Percentiles rank a stretch among this genome's conserved stretches.
Evolutionary conservation across 805 yeast species (phyloP).

Genomic region (Candida ovalis): DNA sequence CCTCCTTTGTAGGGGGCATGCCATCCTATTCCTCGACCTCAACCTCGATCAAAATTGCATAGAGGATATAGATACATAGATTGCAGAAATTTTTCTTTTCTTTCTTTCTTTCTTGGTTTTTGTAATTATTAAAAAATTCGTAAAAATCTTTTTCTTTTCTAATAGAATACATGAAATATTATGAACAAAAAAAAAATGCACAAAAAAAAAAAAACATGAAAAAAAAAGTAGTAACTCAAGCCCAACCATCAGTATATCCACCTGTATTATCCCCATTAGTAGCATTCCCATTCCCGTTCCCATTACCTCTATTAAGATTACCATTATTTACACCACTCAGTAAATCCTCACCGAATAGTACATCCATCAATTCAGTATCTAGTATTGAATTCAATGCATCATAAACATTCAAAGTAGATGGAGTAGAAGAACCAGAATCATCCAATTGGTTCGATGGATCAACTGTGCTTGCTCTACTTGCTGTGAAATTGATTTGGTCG

Average conservation of each 20-base stretch:
- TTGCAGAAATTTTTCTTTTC: no score
- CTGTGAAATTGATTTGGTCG: background rate
- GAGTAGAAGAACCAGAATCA: constrained; percentile 7
- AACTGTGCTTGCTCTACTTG: background rate
- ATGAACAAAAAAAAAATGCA: background rate
- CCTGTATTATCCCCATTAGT: background rate
- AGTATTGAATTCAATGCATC: constrained; percentile 27
- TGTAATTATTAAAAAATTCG: no score
- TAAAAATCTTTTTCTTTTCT: no score
- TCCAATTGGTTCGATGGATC: background rate
- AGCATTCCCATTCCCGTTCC: background rate
- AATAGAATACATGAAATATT: background rate
- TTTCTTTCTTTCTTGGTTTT: no score
- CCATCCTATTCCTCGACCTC: no score
- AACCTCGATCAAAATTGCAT: no score
- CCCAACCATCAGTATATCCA: background rate
- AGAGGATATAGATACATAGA: no score
- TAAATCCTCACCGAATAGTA: constrained; percentile 28
- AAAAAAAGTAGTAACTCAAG: background rate
- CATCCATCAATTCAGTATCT: constrained; percentile 32
- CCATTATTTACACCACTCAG: constrained; percentile 4
- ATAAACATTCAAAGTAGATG: constrained; percentile 20
- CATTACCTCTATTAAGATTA: background rate
- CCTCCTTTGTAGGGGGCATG: no score
- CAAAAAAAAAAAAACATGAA: background rate